These are phyloP conservation scores for Pichia occidentalis DNA, from an alignment of 805 yeast genomes.

Conservation along the genomic window DNA sequence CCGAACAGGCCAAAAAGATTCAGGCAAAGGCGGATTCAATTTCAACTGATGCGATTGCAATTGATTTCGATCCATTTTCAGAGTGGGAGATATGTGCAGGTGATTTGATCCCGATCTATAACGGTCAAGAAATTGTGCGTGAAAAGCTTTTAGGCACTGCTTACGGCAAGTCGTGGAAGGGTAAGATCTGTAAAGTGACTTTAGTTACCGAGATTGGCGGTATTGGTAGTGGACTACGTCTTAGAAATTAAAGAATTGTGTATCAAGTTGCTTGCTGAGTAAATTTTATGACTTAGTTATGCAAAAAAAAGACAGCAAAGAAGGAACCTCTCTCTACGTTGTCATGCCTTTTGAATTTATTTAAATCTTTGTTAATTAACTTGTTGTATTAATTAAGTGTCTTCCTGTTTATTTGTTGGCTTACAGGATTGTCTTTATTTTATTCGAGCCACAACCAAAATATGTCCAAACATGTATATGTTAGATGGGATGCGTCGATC, in stretches of 20 bases:
- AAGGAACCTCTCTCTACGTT: too few species aligned
- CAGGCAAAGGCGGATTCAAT: slow-evolving; percentile 73
- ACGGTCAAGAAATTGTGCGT: slow-evolving; percentile 56
- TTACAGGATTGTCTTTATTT: too few species aligned
- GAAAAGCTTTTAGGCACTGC: slow-evolving; percentile 90
- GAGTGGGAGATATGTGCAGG: slow-evolving; percentile 87
- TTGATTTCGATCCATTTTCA: slow-evolving; percentile 89
- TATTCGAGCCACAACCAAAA: too few species aligned
- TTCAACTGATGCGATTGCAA: slow-evolving; percentile 80
- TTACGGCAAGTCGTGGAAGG: slow-evolving; percentile 72
- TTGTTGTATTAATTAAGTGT: too few species aligned
- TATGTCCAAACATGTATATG: too few species aligned
- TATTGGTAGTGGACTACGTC: slow-evolving; percentile 83
- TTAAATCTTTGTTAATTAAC: too few species aligned
- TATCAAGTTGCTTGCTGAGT: too few species aligned
- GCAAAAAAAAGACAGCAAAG: too few species aligned
- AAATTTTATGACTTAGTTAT: too few species aligned
- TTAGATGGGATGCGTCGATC: too few species aligned
- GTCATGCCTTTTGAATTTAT: too few species aligned
- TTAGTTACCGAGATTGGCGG: slow-evolving; percentile 77
- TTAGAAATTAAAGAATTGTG: slow-evolving; percentile 22
- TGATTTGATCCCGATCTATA: slow-evolving; percentile 82
- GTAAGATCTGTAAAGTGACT: slow-evolving; percentile 72
- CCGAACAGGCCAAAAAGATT: slow-evolving; percentile 81
- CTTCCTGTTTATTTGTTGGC: too few species aligned